Base-by-base conservation (phyloP, 2,329 filamentous ascomycete species). In the Fusarium goolgardi region DNA sequence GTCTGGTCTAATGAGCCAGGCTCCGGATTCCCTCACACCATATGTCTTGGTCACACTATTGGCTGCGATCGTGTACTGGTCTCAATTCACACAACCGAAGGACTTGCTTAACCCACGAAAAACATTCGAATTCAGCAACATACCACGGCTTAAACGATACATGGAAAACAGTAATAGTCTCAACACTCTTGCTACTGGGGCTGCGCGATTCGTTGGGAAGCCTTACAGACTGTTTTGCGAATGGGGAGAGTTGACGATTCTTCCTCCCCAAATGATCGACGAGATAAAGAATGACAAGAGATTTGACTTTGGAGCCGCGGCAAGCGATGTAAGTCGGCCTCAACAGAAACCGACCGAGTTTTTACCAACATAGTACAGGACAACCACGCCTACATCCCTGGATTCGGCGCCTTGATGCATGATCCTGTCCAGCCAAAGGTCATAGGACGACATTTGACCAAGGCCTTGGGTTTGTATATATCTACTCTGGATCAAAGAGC, bases 401-500 rank as follows among this genome's bases (percentile, higher is more conserved):
- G 56, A 0, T 59, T 59, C 2, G n/a, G 15, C 1, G 32, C 34
- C 6, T 39, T 59, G 11, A 35, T 20, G 4, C 32, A 39, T 2
- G 21, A 57, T 9, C 3, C 20, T 8, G 32, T 13, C 2, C 34
- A 47, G 40, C 31, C 40, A 6, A 57, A 29, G 2, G 41, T 59
- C 1, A 46, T 59, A 9, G 39, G 31, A 2, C 25, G 56, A 6
- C 29, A 59, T 5, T 27, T 59, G 1, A 59, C 53, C 15, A 58
- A 59, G 4, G 15, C 34, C 0, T 8, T 59, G 3, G 8, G 55
- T 57, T 6, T 8, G 47, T 35, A n/a, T 1, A 23, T 15, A 4
- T 1, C 1, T 0, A 3, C 4, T 4, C 2, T 1, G 0, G 3
- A 3, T 15, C 27, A 3, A 6, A 15, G 5, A 13, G 10, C 0